Evolutionary conservation across 2,329 filamentous ascomycete genomes (phyloP).

Genomic region (Cercospora zeae-maydis): DNA sequence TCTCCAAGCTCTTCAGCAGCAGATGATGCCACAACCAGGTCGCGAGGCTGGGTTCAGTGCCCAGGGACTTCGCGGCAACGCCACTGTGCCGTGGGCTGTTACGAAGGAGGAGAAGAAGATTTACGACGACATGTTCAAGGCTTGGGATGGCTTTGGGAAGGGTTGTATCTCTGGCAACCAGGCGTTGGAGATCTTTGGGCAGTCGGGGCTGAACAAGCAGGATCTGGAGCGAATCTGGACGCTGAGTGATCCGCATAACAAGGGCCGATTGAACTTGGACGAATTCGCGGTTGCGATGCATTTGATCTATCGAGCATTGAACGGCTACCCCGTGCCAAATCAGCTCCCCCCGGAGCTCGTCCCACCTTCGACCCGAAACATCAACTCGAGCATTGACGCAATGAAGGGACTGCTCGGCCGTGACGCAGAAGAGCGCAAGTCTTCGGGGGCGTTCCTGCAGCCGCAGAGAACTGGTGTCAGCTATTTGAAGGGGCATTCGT

Average conservation of each 20-base stretch:
- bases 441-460: conserved; percentile 81
- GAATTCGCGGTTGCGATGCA: conserved; percentile 99
- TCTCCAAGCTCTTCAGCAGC: conserved; percentile 84
- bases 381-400: conserved; percentile 87
- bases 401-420: conserved; percentile 86
- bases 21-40: conserved; percentile 96
- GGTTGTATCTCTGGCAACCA: conserved; percentile 89
- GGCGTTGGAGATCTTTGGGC: conserved; percentile 94
- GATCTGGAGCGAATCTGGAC: conserved; percentile 95
- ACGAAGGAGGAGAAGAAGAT: conserved; percentile 98
- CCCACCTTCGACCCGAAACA: conserved; percentile 88
- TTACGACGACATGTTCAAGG: conserved; percentile 90
- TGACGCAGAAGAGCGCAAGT: conserved; percentile 86
- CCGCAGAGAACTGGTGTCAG: conserved; percentile 98
- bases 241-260: conserved; percentile 87
- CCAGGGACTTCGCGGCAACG: conserved; percentile 83
- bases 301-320: conserved; percentile 94
- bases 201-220: conserved; percentile 86
- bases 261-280: conserved; percentile 88
- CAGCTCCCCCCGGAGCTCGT: conserved; percentile 87
- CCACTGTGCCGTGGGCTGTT: conserved; percentile 95
- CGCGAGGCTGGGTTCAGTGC: conserved; percentile 85
- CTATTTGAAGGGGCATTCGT: conserved; percentile 93
- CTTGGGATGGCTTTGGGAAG: conserved; percentile 93
- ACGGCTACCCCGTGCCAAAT: conserved; percentile 88